Evolutionary conservation across 2,329 filamentous ascomycete species (phyloP), one percentile per base, ranked within the genome.

Genomic region (Graphilbum fragrans): DNA sequence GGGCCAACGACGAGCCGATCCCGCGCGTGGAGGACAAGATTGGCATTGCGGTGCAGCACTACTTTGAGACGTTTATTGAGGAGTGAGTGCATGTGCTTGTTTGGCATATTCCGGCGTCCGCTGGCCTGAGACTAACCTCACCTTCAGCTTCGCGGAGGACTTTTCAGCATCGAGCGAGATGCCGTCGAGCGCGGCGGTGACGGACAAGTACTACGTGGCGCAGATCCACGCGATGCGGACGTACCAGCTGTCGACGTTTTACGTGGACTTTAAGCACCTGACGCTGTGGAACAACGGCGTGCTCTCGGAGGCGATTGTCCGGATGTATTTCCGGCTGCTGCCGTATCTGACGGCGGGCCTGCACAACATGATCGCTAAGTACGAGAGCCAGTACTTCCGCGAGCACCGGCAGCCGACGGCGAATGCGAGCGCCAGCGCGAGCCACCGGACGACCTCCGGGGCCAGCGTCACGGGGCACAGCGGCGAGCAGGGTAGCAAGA

Each of bases 301-400:
- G 44, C 67, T 98, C 40, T 86, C 90, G 34, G 80, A 86, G 47
- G 90, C 86, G 39, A 82, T 96, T 47, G 82, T 87, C 50, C 80
- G 79, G 52, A 83, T 93, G 55, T 96, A 95, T 67, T 96, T 95
- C 61, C 85, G 92, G 50, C 94, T 94, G 58, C 72, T 93, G 20
- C 92, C 92, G 3, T 98, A 92, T 59, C 75, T 98, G 54, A 86
- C 84, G 19, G 78, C 83, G 48, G 88, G 82, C 21, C 68, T 98
- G 35, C 87, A 98, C 64, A 93, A 87, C 55, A 77, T 94, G 62
- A 93, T 98, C 52, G 82, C 86, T 50, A 94, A 94, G 64, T 82
- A 95, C 63, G 90, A 95, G 60, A 86, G 92, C 5, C 74, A 83
- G 56, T 98, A 96, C 65, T 96, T 94, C 65, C 77, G 85, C 52